Percentiles rank a stretch among this genome's conserved stretches.
Conservation (phyloP, 257 asterid genomes). For the Asclepias syriaca region DNA sequence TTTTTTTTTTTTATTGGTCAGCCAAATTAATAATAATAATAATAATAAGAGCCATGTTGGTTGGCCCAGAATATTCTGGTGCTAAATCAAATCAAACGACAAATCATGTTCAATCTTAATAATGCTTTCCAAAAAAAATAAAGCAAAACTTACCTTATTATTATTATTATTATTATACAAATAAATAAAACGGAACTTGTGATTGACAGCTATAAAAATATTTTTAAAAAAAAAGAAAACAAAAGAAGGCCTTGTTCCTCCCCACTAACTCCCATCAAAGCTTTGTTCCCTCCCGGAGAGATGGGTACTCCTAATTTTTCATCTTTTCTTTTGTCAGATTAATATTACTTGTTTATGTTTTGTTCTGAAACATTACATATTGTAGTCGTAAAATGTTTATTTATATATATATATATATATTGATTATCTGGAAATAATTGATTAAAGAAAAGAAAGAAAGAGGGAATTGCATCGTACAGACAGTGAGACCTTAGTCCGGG, state of each 20-base stretch:
- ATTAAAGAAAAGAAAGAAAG: background rate
- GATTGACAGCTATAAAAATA: constrained; percentile 44
- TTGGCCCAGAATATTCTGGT: background rate
- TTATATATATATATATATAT: no score
- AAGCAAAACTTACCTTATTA: constrained; percentile 1
- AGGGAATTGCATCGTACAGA: constrained; percentile 12
- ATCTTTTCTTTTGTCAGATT: background rate
- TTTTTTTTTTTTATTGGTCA: background rate
- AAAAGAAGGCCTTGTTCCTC: no score
- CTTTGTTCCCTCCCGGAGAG: background rate
- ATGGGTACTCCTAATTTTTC: constrained; percentile 11
- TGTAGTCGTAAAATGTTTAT: no score
- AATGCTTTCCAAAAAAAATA: background rate
- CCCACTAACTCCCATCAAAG: constrained; percentile 28
- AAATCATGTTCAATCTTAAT: constrained; percentile 11
- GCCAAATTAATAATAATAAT: background rate
- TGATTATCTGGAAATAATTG: no score
- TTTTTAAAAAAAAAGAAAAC: background rate
- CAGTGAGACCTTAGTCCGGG: constrained; percentile 55
- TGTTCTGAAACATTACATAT: no score
- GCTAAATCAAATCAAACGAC: constrained; percentile 18
- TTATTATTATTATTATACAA: no score
- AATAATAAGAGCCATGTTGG: background rate
- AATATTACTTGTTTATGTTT: no score
- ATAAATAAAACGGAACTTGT: constrained; percentile 18